Evolutionary conservation across 2,329 filamentous ascomycete genomes (phyloP), one percentile per base, ranked within the genome.

Genomic region (Cladosporium cucumerinum): DNA sequence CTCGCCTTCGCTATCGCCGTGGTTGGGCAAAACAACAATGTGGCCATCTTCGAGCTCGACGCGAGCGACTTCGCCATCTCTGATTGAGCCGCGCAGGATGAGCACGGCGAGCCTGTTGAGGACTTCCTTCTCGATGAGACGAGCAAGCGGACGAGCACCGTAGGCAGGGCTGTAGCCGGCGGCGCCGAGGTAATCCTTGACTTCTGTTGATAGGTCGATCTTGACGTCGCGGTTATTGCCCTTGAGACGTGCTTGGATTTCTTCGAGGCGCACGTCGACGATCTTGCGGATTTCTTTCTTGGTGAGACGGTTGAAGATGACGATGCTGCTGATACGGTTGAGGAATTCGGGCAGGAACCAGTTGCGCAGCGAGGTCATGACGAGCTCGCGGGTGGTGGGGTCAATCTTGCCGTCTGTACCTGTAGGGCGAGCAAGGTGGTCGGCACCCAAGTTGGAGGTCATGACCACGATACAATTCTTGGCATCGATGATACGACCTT

Each of bases 391-490:
- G 0, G 93, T 97, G 1, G 90, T 88, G 0, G 88, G 84, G 72
- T 99, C 95, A 70, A 99, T 95, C 74, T 84, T 88, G 72, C 94
- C 94, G 72, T 96, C 91, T 61, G 89, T 87, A 60, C 86, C 86
- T 63, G 89, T 88, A 18, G 91, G 89, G 25, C 93, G 89, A 46
- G 91, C 82, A n/a, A 99, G 89, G 77, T 89, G 96, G 77, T 98
- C 95, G 34, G 95, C 95, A 69, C 95, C 95, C 67, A 99, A 79
- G 82, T 99, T 99, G 73, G 93, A 97, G 0, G 95, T 99, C 93
- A 99, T 96, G 79, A 99, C 95, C 51, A 99, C 94, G 71, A 99
- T 98, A 77, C 94, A 98, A 84, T 99, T 99, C 80, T 89, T 92
- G 66, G 94, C 95, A 73, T 99, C 95, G 63, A 99, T 88, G 58